Evolutionary conservation across 257 asterid species (phyloP).

Genomic region (Plectranthus barbatus): DNA sequence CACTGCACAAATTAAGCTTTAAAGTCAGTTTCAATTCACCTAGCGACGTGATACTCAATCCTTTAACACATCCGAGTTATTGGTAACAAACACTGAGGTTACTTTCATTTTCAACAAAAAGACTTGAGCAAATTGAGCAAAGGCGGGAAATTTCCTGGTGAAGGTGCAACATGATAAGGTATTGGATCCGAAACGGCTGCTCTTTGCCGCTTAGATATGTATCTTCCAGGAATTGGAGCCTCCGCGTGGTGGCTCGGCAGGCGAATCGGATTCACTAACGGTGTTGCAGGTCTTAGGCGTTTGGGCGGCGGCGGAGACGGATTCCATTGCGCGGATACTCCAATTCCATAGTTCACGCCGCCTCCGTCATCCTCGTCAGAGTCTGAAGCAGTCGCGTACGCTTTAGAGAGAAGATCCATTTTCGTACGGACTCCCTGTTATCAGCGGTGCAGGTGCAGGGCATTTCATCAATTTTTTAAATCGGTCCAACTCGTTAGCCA

Average conservation of each 20-base stretch:
- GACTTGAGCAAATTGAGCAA: no score
- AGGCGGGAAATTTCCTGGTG: conserved; percentile 28
- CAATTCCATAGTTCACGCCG: no score
- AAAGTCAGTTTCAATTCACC: no score
- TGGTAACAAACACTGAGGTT: no score
- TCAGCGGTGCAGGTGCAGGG: no score
- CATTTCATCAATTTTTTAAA: no score
- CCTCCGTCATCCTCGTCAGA: conserved; percentile 30
- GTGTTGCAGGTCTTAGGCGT: conserved; percentile 24
- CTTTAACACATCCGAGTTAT: neutral
- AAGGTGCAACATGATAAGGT: neutral
- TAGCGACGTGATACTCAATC: no score
- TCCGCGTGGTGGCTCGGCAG: conserved; percentile 19
- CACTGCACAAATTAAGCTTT: conserved; percentile 17
- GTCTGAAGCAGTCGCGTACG: conserved; percentile 23
- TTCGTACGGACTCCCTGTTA: no score
- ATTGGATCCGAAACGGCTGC: neutral
- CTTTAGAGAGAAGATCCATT: conserved; percentile 70
- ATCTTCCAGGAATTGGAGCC: conserved; percentile 60
- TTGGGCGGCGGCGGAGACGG: conserved; percentile 21
- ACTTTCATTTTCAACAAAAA: no score
- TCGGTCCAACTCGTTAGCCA: no score
- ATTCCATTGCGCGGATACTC: conserved; percentile 4
- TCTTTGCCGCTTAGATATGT: conserved; percentile 63
- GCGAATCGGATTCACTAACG: neutral